These are phyloP conservation scores for Neopestalotiopsis rosae DNA, from an alignment of 2,329 filamentous ascomycete species.

Conservation along the genomic window DNA sequence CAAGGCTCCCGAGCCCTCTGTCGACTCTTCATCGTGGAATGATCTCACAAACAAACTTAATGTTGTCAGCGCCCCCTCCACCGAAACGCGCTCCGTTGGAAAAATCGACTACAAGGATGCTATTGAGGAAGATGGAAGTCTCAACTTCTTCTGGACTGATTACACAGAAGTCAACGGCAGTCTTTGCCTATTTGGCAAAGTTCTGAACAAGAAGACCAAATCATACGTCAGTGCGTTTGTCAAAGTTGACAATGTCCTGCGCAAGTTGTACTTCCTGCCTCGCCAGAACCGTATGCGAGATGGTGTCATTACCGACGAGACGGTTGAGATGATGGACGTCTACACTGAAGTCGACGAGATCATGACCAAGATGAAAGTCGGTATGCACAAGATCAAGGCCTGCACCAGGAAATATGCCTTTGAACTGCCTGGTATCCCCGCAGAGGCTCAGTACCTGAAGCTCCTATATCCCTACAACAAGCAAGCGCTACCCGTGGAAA, in stretches of 20 bases:
- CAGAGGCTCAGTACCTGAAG: constrained; percentile 90
- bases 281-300: constrained; percentile 64
- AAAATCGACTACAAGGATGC: constrained; percentile 85
- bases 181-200: constrained; percentile 94
- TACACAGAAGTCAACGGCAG: constrained; percentile 92
- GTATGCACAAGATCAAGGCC: constrained; percentile 91
- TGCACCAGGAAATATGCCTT: constrained; percentile 94
- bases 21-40: constrained; percentile 89
- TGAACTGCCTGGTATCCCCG: constrained; percentile 85
- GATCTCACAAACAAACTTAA: constrained; percentile 85
- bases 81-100: constrained; percentile 69
- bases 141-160: constrained; percentile 97
- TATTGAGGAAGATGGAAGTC: constrained; percentile 90
- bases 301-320: constrained; percentile 74
- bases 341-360: constrained; percentile 87
- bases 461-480: constrained; percentile 95
- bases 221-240: constrained; percentile 90
- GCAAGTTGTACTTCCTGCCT: constrained; percentile 92
- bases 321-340: constrained; percentile 86
- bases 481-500: constrained; percentile 71
- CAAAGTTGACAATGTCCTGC: constrained; percentile 91
- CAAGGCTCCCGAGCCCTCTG: constrained; percentile 60
- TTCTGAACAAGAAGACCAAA: constrained; percentile 83
- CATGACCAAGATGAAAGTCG: constrained; percentile 86
- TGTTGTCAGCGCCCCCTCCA: constrained; percentile 75